Base-by-base conservation (phyloP, 2,329 filamentous ascomycete species). In the Apiospora pterosperma region DNA sequence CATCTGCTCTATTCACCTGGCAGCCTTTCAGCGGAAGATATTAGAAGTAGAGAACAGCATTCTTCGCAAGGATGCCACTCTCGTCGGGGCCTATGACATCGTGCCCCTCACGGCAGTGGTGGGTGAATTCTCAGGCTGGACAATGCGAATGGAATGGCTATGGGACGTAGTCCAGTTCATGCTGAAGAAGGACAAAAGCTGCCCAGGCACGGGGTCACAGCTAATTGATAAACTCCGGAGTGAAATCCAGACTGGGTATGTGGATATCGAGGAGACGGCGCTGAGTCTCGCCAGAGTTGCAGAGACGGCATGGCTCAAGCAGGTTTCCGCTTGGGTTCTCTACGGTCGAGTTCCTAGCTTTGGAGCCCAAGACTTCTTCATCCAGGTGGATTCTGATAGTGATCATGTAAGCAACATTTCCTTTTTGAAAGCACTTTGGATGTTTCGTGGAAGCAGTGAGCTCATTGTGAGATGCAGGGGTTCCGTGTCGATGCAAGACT, bases 41-140 rank as follows among this genome's bases (percentile, higher is more conserved):
- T 81, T 98, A 10, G 88, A 93, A 63, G 92, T 97, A 4, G 96
- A 99, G 78, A 86, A 85, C 64, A 85, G 85, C 14, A 91, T 99
- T 31, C 79, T 98, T 61, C 85, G 84, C 58, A 87, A 88, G 71
- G 93, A 97, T 80, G 85, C 93, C 2, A 86, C 82, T 7, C 87
- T 92, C 65, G 95, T 98, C 1, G 95, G 95, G 48, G 95, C 92
- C 1, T 97, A 97, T 76, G 91, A 95, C 67, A 96, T 97, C 67
- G 95, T 98, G 25, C 95, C 96, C 3, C 79, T 99, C 70, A 96
- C 96, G 61, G 90, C 90, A 1, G 85, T 98, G 23, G 88, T 97
- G 34, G 86, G 85, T 5, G 91, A 96, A 73, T 97, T 98, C 72
- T 88, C 90, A n/a, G 90, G 87, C 52, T 98, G 95, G 95, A 91